phyloP scores from a whole-genome alignment of 2,329 filamentous ascomycete genomes.

The Trichoderma sp. region DNA sequence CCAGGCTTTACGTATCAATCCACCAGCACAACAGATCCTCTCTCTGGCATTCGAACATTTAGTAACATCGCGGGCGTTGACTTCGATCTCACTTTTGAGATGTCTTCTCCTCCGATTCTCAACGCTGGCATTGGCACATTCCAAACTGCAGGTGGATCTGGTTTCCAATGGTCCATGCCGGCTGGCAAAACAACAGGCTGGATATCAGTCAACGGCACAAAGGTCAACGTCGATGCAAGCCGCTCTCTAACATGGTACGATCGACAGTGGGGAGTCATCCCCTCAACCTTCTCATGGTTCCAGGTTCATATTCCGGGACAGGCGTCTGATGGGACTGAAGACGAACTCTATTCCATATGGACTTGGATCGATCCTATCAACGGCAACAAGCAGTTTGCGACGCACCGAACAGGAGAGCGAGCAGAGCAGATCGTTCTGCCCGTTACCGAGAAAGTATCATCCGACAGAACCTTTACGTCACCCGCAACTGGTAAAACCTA shows the following conservation, averaged over 20 bases:
- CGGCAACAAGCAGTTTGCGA: conserved; percentile 14
- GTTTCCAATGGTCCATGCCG: conserved; percentile 23
- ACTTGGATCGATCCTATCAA: neutral
- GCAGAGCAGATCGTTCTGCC: conserved; percentile 3
- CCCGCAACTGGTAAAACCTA: conserved; percentile 2
- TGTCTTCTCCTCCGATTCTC: conserved; percentile 17
- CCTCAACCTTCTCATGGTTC: conserved; percentile 3
- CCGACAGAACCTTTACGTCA: conserved; percentile 8
- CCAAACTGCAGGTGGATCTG: neutral
- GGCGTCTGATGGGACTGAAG: neutral
- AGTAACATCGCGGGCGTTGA: conserved; percentile 1
- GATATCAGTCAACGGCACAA: conserved; percentile 3
- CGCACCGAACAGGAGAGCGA: neutral
- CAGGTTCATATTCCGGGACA: conserved; percentile 17
- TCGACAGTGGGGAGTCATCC: conserved; percentile 17
- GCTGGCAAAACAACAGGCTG: conserved; percentile 18
- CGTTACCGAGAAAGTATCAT: neutral
- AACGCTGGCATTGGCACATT: conserved; percentile 17
- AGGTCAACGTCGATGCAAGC: conserved; percentile 4
- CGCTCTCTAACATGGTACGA: conserved; percentile 24
- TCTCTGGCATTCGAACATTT: conserved; percentile 2
- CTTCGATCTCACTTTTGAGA: conserved; percentile 20
- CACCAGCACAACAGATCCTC: conserved; percentile 6
- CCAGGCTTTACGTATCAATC: neutral
- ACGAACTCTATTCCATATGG: conserved; percentile 8